A percentile compares a stretch with the other conserved stretches of the same genome.
Conservation (phyloP, 176 grass and related monocot genomes). For the Oryza glumipatula region DNA sequence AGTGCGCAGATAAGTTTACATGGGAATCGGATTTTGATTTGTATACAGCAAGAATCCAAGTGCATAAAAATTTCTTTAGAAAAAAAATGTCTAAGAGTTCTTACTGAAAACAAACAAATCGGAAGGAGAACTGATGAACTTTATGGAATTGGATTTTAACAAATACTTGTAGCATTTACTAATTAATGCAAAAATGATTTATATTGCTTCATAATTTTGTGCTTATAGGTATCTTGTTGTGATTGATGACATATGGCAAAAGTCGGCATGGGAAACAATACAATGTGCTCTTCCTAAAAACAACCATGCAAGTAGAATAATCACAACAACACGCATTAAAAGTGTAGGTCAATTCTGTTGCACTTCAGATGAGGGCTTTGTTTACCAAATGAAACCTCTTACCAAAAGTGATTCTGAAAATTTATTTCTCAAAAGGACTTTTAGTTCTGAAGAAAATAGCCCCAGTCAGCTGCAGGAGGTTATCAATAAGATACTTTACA, state of each 20-base stretch:
- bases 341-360: background rate
- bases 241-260: background rate
- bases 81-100: too few species aligned
- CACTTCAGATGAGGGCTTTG: background rate
- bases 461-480: background rate
- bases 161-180: too few species aligned
- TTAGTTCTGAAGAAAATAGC: background rate
- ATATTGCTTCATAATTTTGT: background rate
- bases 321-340: background rate
- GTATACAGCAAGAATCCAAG: too few species aligned
- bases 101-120: too few species aligned
- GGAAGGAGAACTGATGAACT: too few species aligned
- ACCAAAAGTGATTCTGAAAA: background rate
- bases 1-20: too few species aligned
- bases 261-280: background rate
- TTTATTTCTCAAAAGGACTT: background rate
- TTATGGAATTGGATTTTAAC: too few species aligned
- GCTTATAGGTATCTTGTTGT: background rate
- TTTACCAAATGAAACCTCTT: constrained; percentile 29
- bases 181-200: too few species aligned
- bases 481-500: background rate
- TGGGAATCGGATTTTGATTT: too few species aligned
- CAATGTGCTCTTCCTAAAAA: constrained; percentile 8
- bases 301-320: background rate
- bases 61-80: too few species aligned